Evolutionary conservation across 768 basidiomycete genomes (phyloP).

Genomic region (Kwoniella bestiolae): DNA sequence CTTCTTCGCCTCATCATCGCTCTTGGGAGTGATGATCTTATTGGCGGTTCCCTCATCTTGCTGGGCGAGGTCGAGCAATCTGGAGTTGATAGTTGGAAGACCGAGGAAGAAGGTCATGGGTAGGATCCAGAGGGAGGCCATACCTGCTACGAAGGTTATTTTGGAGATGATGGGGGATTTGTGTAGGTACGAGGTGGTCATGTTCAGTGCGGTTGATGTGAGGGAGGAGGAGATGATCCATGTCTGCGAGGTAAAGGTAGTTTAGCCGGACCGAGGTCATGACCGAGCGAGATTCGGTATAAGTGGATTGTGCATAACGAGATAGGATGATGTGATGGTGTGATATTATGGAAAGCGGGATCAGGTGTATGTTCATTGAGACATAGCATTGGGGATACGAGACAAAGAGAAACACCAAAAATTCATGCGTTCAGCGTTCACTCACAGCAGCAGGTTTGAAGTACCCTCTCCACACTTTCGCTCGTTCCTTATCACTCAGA

Average conservation of each 20-base stretch:
- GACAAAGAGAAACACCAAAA: too few species aligned
- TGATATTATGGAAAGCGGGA: too few species aligned
- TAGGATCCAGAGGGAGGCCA: neutral
- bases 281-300: too few species aligned
- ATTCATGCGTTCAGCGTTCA: neutral
- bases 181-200: slow-evolving; percentile 16
- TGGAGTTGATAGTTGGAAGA: slow-evolving; percentile 9
- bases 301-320: too few species aligned
- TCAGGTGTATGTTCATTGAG: too few species aligned
- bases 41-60: slow-evolving; percentile 2
- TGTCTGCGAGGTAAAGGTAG: neutral
- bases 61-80: neutral
- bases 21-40: neutral
- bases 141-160: slow-evolving; percentile 7
- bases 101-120: slow-evolving; percentile 9
- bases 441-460: slow-evolving; percentile 19
- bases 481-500: slow-evolving; percentile 7
- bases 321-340: too few species aligned
- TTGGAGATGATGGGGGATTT: slow-evolving; percentile 3
- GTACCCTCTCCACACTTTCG: slow-evolving; percentile 12
- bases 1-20: neutral
- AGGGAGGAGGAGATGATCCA: slow-evolving; percentile 5
- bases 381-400: too few species aligned
- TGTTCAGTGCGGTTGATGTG: slow-evolving; percentile 1
- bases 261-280: neutral